Evolutionary conservation across 2,329 filamentous ascomycete genomes (phyloP).

Genomic region (Albifimbria verrucaria): DNA sequence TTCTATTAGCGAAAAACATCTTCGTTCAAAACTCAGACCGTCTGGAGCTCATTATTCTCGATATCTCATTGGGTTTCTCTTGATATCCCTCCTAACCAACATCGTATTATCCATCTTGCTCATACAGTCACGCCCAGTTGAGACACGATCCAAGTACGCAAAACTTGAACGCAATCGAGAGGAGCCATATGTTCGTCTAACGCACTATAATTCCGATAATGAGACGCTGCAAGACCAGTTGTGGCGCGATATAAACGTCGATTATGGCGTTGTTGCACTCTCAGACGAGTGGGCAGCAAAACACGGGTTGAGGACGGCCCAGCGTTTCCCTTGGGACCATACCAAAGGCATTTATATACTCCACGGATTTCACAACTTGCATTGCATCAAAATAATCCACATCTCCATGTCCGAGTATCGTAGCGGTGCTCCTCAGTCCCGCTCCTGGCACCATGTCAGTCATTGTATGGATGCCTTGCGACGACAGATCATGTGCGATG

Average conservation of each 20-base stretch:
- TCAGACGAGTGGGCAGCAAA: constrained; percentile 13
- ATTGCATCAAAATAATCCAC: constrained; percentile 22
- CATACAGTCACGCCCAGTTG: not conserved
- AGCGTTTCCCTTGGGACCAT: constrained; percentile 27
- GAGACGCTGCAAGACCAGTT: constrained; percentile 8
- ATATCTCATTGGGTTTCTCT: not conserved
- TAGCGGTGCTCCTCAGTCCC: not conserved
- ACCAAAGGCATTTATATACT: constrained; percentile 24
- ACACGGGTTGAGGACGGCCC: constrained; percentile 16
- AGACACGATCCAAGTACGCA: not conserved
- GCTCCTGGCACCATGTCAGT: constrained; percentile 4
- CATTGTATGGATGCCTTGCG: constrained; percentile 26
- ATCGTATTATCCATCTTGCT: not conserved
- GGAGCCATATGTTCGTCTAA: not conserved
- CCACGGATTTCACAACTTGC: constrained; percentile 24
- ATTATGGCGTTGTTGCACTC: constrained; percentile 16
- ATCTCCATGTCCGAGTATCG: constrained; percentile 13
- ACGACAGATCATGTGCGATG: constrained; percentile 24
- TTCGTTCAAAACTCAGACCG: not conserved
- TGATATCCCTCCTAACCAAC: not conserved
- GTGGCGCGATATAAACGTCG: constrained; percentile 12
- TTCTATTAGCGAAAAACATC: not conserved
- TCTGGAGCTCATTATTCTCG: not conserved
- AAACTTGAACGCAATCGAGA: not conserved
- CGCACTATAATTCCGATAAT: not conserved